Percentiles rank a stretch among this genome's conserved stretches.
Conservation (phyloP, 2,329 filamentous ascomycete species). For the Celoporthe dispersa region DNA sequence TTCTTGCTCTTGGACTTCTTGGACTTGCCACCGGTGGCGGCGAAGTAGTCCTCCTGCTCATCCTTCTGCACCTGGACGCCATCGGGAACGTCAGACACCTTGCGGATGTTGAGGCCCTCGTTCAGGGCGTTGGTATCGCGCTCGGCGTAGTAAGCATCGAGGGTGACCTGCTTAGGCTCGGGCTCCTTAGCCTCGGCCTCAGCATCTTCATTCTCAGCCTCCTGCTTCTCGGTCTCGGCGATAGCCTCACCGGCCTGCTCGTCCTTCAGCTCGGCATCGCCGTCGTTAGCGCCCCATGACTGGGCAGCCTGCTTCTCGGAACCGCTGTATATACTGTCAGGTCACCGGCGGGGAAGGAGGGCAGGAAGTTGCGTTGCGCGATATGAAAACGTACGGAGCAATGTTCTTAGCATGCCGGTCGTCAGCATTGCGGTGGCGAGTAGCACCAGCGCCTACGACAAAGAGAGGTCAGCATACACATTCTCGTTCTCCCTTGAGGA, state of each 20-base stretch:
- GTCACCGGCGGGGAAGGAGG: background rate
- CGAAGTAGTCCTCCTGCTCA: conserved; percentile 76
- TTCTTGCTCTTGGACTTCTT: conserved; percentile 87
- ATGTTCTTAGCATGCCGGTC: conserved; percentile 58
- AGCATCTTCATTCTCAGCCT: conserved; percentile 55
- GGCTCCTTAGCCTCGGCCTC: conserved; percentile 57
- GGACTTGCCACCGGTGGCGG: conserved; percentile 72
- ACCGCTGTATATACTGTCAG: conserved; percentile 49
- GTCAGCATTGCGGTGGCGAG: conserved; percentile 57
- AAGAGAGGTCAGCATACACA: conserved; percentile 11
- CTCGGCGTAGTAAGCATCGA: conserved; percentile 82
- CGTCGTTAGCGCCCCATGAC: conserved; percentile 85
- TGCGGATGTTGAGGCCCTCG: conserved; percentile 72
- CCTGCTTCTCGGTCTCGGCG: conserved; percentile 82
- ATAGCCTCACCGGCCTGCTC: conserved; percentile 91
- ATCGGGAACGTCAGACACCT: conserved; percentile 89
- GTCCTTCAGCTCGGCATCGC: conserved; percentile 83
- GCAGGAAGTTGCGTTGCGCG: background rate
- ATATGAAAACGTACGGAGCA: conserved; percentile 48
- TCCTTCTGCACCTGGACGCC: conserved; percentile 59
- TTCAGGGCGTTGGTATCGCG: conserved; percentile 75
- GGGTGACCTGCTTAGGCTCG: conserved; percentile 89
- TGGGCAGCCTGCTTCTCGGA: conserved; percentile 87
- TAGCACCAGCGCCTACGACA: conserved; percentile 55
- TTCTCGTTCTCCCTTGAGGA: background rate